Evolutionary conservation across 2,329 filamentous ascomycete genomes (phyloP).

Genomic region (Aureobasidium sp.): DNA sequence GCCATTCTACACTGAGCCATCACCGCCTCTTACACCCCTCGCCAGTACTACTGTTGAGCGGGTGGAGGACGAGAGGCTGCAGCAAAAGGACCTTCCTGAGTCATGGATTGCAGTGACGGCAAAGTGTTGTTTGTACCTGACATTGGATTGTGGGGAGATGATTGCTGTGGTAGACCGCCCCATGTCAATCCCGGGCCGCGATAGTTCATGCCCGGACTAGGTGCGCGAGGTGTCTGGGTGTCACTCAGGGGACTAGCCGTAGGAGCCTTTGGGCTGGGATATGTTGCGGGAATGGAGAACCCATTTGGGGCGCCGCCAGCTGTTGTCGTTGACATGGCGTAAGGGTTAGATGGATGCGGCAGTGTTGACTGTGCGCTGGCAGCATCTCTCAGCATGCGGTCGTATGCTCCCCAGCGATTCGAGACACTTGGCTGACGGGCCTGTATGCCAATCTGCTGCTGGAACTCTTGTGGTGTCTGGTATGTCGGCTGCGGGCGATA

Average conservation of each 20-base stretch:
- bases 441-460: constrained; percentile 29
- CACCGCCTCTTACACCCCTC: not conserved
- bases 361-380: not conserved
- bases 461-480: constrained; percentile 37
- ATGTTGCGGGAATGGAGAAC: constrained; percentile 4
- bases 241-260: constrained; percentile 24
- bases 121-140: not conserved
- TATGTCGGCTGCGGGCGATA: constrained; percentile 27
- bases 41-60: not conserved
- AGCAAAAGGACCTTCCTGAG: not conserved
- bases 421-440: constrained; percentile 22
- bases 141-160: not conserved
- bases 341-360: not conserved
- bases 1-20: not conserved
- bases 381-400: constrained; percentile 24
- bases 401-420: constrained; percentile 25
- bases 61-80: not conserved
- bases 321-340: constrained; percentile 1
- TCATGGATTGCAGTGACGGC: constrained; percentile 3
- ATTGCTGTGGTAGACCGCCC: not conserved
- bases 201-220: not conserved
- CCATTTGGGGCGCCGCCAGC: not conserved
- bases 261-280: constrained; percentile 23
- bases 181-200: not conserved
- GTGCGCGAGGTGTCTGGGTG: not conserved